These are phyloP conservation scores for Colletotrichum spaethianum DNA, from an alignment of 2,329 filamentous ascomycete species.

Conservation along the genomic window DNA sequence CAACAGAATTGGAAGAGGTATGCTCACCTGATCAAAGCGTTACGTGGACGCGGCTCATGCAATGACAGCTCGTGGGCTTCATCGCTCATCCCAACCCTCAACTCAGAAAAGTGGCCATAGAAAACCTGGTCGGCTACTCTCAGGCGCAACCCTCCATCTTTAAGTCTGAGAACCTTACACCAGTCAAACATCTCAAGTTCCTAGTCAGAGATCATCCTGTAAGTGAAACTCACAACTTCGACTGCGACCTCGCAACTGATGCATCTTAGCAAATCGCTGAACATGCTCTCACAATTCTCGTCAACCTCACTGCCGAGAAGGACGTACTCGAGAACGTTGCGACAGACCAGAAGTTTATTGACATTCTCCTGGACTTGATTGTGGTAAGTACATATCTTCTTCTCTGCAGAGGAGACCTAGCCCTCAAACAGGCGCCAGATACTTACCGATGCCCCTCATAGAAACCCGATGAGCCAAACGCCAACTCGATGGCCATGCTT, in stretches of 20 bases:
- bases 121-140: slow-evolving; percentile 89
- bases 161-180: slow-evolving; percentile 83
- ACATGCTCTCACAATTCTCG: slow-evolving; percentile 89
- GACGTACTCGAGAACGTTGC: slow-evolving; percentile 82
- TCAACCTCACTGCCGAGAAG: slow-evolving; percentile 85
- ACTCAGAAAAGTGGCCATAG: slow-evolving; percentile 86
- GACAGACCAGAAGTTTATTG: slow-evolving; percentile 85
- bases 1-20: slow-evolving; percentile 84
- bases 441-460: slow-evolving; percentile 49
- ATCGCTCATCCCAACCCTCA: slow-evolving; percentile 93
- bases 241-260: neutral
- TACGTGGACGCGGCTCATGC: slow-evolving; percentile 31
- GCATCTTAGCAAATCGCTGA: slow-evolving; percentile 83
- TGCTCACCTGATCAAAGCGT: slow-evolving; percentile 31
- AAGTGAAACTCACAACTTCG: slow-evolving; percentile 49
- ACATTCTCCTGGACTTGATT: slow-evolving; percentile 79
- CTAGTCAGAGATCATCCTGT: slow-evolving; percentile 87
- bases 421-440: slow-evolving; percentile 24
- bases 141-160: slow-evolving; percentile 82
- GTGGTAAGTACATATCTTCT: slow-evolving; percentile 72
- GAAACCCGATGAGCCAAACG: slow-evolving; percentile 83
- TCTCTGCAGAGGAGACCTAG: neutral
- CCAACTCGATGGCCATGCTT: slow-evolving; percentile 90
- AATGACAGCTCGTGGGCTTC: slow-evolving; percentile 87
- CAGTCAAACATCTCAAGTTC: slow-evolving; percentile 89